phyloP scores from a whole-genome alignment of 2,329 filamentous ascomycete genomes.

The Paecilomyces formosus region DNA sequence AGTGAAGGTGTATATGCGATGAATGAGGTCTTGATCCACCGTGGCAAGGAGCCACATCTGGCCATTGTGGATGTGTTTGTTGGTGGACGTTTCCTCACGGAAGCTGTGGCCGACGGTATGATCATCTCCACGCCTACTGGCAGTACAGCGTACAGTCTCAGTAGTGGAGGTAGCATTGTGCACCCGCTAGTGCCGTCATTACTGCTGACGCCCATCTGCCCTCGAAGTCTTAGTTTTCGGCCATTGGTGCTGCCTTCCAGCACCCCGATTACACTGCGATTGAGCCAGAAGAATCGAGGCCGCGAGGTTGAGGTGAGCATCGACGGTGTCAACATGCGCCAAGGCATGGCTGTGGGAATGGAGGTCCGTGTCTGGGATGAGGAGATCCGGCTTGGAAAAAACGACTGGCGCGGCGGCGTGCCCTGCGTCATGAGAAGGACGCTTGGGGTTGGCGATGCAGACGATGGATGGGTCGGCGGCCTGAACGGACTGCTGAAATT shows the following conservation, averaged over 20 bases:
- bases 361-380: conserved; percentile 88
- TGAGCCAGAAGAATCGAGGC: conserved; percentile 73
- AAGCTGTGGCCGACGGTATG: conserved; percentile 91
- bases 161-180: conserved; percentile 84
- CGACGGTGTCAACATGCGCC: conserved; percentile 61
- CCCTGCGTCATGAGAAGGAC: conserved; percentile 75
- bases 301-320: conserved; percentile 72
- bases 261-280: conserved; percentile 70
- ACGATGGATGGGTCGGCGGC: conserved; percentile 95
- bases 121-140: conserved; percentile 91
- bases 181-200: conserved; percentile 86
- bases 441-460: conserved; percentile 45
- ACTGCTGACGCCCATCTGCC: conserved; percentile 88
- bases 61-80: conserved; percentile 88
- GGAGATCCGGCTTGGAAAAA: conserved; percentile 51
- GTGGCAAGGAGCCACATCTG: conserved; percentile 81
- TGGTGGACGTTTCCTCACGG: conserved; percentile 81
- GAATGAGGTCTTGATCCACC: conserved; percentile 92
- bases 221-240: conserved; percentile 83
- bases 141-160: conserved; percentile 92
- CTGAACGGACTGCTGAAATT: conserved; percentile 92
- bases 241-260: conserved; percentile 83
- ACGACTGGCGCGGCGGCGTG: conserved; percentile 67
- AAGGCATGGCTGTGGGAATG: conserved; percentile 64
- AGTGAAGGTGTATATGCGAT: conserved; percentile 60